phyloP scores from a whole-genome alignment of 2,329 filamentous ascomycete genomes.

The Diplodia scrobiculata region DNA sequence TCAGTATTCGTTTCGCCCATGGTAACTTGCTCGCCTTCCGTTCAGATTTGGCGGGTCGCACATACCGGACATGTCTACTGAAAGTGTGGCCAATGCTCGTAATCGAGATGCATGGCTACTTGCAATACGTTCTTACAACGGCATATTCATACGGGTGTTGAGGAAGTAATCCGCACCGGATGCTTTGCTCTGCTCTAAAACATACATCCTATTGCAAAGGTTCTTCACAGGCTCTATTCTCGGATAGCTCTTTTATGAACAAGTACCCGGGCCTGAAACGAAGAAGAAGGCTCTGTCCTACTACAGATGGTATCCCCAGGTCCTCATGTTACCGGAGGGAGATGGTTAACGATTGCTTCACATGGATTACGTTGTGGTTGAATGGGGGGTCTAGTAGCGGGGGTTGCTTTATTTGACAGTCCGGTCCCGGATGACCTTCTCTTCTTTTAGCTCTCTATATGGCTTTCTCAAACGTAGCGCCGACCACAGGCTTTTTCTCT shows the following conservation, averaged over 20 bases:
- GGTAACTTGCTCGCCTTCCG: background rate
- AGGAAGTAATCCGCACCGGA: background rate
- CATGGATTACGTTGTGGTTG: background rate
- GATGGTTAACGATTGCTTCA: background rate
- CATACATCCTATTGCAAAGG: background rate
- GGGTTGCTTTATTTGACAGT: background rate
- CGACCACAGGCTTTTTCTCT: background rate
- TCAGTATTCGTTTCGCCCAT: background rate
- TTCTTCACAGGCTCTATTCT: background rate
- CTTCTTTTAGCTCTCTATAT: constrained; percentile 4
- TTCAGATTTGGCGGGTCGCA: background rate
- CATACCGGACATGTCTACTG: background rate
- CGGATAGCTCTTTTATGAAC: background rate
- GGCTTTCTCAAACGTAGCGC: background rate
- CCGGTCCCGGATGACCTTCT: background rate
- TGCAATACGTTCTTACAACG: background rate
- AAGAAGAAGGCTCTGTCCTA: background rate
- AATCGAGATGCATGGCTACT: background rate
- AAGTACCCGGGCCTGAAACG: background rate
- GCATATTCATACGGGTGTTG: background rate
- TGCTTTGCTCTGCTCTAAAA: background rate
- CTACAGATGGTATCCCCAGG: background rate
- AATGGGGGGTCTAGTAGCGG: background rate
- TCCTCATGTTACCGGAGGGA: background rate
- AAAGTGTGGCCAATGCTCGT: background rate